Evolutionary conservation across 83 land plant genomes (phyloP), one percentile per base, ranked within the genome.

Genomic region (Larix sibirica): DNA sequence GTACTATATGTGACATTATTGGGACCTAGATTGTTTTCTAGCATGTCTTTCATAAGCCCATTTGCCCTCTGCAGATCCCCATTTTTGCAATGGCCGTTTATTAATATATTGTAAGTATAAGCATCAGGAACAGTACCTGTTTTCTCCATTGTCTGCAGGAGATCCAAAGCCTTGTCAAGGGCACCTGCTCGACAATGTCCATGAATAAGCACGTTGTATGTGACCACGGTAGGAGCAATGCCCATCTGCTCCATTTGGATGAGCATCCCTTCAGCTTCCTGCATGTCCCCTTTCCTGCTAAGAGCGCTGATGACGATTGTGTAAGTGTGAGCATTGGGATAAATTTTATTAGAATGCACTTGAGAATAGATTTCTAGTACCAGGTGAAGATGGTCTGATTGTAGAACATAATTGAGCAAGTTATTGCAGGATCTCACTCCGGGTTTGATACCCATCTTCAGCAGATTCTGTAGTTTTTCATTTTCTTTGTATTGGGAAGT

Each of bases 1-100:
- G 85, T 86, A 80, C 92, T 88, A 81, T 81, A 92, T 31, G 87
- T 86, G 81, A 79, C 86, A 80, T 86, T 85, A 71, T 87, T 86
- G 81, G 80, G 83, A 13, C 62, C 70, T 31, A 81, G 63, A 9
- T 86, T 85, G 4, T 80, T 80, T 56, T 83, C 82, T 23, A 36
- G 38, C 89, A 89, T 84, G 78, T 83, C 68, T 36, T 89, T 84
- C 24, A 91, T 38, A 60, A 89, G 81, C 73, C 85, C 81, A 64
- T 85, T 47, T 42, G 82, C 93, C 24, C 67, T 74, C 54, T 59
- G 81, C 83, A 89, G 79, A 47, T 80, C 62, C 36, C 89, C 86
- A 56, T 7, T 24, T 54, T 77, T 80, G 60, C 84, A n/a, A 40
- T 86, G 81, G 3, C 79, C 36, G 54, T 79, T 64, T 79, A 88